Conservation (phyloP, 495 filamentous ascomycete genomes). For the Talaromyces stipitatus region DNA sequence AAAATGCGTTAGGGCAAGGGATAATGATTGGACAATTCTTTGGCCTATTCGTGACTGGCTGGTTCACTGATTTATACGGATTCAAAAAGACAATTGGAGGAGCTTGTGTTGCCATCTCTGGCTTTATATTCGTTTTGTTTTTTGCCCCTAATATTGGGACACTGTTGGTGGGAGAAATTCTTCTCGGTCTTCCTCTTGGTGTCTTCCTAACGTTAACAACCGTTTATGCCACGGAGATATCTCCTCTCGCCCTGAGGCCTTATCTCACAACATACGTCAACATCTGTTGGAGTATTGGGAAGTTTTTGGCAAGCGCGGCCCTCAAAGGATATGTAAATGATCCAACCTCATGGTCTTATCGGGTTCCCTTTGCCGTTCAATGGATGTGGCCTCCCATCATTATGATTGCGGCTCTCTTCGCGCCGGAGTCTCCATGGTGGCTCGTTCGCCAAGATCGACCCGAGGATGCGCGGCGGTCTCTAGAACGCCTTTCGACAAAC, state of each 20-base stretch:
- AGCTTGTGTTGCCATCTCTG: slow-evolving; percentile 38
- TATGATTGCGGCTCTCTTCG: slow-evolving; percentile 27
- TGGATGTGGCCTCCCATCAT: slow-evolving; percentile 48
- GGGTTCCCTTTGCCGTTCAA: slow-evolving; percentile 48
- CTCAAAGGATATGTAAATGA: slow-evolving; percentile 25
- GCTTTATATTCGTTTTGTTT: slow-evolving; percentile 17
- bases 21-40: slow-evolving; percentile 19
- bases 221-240: slow-evolving; percentile 45
- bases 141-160: slow-evolving; percentile 4
- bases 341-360: slow-evolving; percentile 41
- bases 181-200: slow-evolving; percentile 18
- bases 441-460: slow-evolving; percentile 23
- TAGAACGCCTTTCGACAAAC: slow-evolving; percentile 31
- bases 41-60: slow-evolving; percentile 33
- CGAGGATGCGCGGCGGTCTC: slow-evolving; percentile 37
- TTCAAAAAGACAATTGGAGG: slow-evolving; percentile 51
- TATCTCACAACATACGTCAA: slow-evolving; percentile 41
- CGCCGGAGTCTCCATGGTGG: slow-evolving; percentile 43
- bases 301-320: slow-evolving; percentile 43
- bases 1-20: slow-evolving; percentile 56
- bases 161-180: slow-evolving; percentile 6
- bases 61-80: slow-evolving; percentile 33
- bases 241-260: slow-evolving; percentile 32
- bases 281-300: slow-evolving; percentile 42
- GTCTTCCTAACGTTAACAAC: slow-evolving; percentile 46